Percentiles rank a stretch among this genome's conserved stretches.
phyloP scores from a whole-genome alignment of 208 protist genomes.

The Leishmania amazonensis region DNA sequence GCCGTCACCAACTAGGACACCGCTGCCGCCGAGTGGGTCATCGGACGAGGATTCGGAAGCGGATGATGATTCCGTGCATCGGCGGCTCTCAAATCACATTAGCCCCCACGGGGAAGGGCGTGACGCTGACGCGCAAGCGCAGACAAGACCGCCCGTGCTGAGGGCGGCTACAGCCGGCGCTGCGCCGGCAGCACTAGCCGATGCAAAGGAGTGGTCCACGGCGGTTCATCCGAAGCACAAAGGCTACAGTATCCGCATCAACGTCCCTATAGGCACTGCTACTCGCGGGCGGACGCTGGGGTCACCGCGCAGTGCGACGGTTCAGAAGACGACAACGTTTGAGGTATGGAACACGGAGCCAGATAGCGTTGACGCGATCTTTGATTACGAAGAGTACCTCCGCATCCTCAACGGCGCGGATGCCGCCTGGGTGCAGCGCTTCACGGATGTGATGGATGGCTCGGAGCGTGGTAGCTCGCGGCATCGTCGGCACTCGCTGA shows the following conservation, averaged over 20 bases:
- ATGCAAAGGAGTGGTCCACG: not conserved
- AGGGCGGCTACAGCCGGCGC: not conserved
- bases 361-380: conserved; percentile 76
- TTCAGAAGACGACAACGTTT: conserved; percentile 2
- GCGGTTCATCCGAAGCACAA: not conserved
- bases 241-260: conserved; percentile 13
- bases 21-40: not conserved
- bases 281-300: not conserved
- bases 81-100: not conserved
- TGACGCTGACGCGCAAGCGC: not conserved
- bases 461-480: not conserved
- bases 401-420: conserved; percentile 33
- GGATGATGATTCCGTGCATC: not conserved
- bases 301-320: not conserved
- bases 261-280: not conserved
- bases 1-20: not conserved
- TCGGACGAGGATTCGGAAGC: not conserved
- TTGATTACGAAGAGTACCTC: conserved; percentile 76
- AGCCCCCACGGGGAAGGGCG: not conserved
- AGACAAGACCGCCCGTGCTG: too few species aligned
- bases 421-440: conserved; percentile 16
- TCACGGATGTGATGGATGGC: not conserved
- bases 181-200: not conserved
- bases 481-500: not conserved
- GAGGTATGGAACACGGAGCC: conserved; percentile 6